These are phyloP conservation scores for Xylaria sp. DNA, from an alignment of 2,329 filamentous ascomycete genomes.

Conservation along the genomic window DNA sequence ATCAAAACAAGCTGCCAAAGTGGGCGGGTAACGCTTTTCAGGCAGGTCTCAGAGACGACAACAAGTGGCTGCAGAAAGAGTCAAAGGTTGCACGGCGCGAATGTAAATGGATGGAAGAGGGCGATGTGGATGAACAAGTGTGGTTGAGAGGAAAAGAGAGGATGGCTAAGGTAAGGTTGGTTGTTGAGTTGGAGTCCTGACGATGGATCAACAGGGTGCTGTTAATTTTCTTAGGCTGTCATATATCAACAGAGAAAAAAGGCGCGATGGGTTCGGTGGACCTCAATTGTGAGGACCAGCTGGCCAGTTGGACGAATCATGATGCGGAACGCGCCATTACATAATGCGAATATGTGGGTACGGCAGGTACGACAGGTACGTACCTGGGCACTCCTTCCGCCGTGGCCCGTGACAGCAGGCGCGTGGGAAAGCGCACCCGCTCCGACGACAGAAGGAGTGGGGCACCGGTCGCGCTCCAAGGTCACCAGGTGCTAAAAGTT, in stretches of 20 bases:
- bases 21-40: slow-evolving; percentile 1
- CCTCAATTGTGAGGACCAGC: slow-evolving; percentile 1
- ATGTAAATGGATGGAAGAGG: slow-evolving; percentile 1
- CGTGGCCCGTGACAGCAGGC: too few species aligned
- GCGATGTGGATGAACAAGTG: slow-evolving; percentile 5
- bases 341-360: neutral
- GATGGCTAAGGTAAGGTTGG: slow-evolving; percentile 4
- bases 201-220: slow-evolving; percentile 10
- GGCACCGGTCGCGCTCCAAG: too few species aligned
- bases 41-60: slow-evolving; percentile 3
- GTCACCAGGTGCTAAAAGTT: too few species aligned
- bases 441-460: too few species aligned
- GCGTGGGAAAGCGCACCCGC: too few species aligned
- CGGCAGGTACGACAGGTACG: neutral
- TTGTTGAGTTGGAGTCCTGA: slow-evolving; percentile 6
- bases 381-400: neutral
- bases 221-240: slow-evolving; percentile 15
- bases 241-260: slow-evolving; percentile 10
- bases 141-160: too few species aligned
- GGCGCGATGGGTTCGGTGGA: slow-evolving; percentile 6
- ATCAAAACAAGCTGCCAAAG: slow-evolving; percentile 2
- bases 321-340: neutral
- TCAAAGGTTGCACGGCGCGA: neutral
- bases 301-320: neutral
- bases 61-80: neutral